These are phyloP conservation scores for Solanum appendiculatum DNA, from an alignment of 257 asterid genomes.

Conservation along the genomic window DNA sequence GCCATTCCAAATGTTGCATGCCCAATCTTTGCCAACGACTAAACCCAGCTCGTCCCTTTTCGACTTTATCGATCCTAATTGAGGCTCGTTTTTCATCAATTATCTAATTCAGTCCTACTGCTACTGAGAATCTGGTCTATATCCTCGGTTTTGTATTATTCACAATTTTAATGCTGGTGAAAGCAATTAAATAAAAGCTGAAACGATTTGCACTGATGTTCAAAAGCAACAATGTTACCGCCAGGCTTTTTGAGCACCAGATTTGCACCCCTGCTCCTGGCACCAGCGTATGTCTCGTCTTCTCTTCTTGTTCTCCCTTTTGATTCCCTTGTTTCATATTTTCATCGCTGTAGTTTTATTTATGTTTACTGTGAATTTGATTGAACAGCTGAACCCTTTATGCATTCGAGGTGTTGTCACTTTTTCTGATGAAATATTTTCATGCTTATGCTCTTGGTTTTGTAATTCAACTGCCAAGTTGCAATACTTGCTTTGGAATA, in stretches of 20 bases:
- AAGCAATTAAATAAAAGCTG: background rate
- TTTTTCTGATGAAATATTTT: background rate
- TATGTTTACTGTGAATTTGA: background rate
- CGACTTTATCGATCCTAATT: background rate
- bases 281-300: conserved; percentile 47
- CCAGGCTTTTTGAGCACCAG: conserved; percentile 97
- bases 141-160: background rate
- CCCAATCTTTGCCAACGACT: background rate
- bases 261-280: conserved; percentile 87
- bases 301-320: too few relatives aligned
- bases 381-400: background rate
- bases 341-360: background rate
- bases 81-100: background rate
- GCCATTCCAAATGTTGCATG: background rate
- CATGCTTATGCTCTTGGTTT: background rate
- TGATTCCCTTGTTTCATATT: too few relatives aligned
- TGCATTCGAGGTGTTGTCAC: too few relatives aligned
- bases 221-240: conserved; percentile 90
- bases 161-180: background rate
- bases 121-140: background rate
- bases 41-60: background rate
- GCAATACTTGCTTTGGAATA: too few relatives aligned
- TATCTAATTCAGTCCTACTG: background rate
- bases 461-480: background rate
- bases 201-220: conserved; percentile 36